Base-by-base conservation (phyloP, 192 early-diverging fungal species). In the Cladochytrium replicatum region DNA sequence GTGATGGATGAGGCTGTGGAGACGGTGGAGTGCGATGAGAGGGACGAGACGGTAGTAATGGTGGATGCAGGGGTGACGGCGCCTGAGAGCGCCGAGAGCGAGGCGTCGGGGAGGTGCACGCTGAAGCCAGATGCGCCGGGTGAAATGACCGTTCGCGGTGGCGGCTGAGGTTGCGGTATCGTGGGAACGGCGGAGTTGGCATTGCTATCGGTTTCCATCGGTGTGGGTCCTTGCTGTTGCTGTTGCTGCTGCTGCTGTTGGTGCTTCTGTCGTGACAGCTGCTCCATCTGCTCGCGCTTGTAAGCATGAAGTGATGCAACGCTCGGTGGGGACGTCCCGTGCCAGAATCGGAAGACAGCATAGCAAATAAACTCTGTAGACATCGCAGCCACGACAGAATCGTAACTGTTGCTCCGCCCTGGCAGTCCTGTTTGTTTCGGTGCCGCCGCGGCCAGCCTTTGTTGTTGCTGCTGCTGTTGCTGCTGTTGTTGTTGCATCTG, bases 321-420 rank as follows among this genome's bases (percentile, higher is more conserved):
- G 17, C 13, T 37, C 17, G 13, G 13, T 37, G 34, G 34, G 13
- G 54, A 24, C 9, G 51, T 46, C 6, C 50, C 29, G 34, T 67
- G 45, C 64, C 64, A 67, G 24, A 67, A 40, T 37, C 60, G 41
- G 45, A 54, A 46, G 25, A 67, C 51, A 26, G 64, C 50, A 54
- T 58, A 67, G 55, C 55, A 48, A 45, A 63, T 56, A 49, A 67
- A 67, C 51, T 67, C 64, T 32, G 48, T 37, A 53, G 30, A 57
- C 63, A 19, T 65, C 57, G 11, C 28, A 23, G 9, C n/a, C n/a
- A n/a, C n/a, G 56, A 58, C 6, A 58, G 43, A 43, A 51, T 51
- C n/a, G 50, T 11, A 17, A 24, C 32, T 3, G 7, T 15, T 39
- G 45, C 21, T 42, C 37, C n/a, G n/a, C n/a, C n/a, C n/a, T n/a